Percentiles rank a stretch among this genome's conserved stretches.
phyloP scores from a whole-genome alignment of 2,329 filamentous ascomycete species.

The Ustulina deusta region DNA sequence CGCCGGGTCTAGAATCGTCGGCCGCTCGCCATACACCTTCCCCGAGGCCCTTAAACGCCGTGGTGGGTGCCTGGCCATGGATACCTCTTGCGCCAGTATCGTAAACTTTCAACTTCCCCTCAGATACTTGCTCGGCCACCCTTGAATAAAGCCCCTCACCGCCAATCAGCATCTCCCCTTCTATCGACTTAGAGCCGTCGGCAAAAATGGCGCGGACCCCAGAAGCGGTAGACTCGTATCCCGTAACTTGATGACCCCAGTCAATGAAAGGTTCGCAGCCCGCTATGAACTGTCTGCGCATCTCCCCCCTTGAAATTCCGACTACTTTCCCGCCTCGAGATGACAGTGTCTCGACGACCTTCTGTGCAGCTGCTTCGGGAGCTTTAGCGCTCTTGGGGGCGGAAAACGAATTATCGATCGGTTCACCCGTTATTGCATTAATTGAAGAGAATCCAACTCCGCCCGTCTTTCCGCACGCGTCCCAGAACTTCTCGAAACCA shows the following conservation, averaged over 20 bases:
- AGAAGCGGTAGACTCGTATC: constrained; percentile 66
- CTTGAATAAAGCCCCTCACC: constrained; percentile 73
- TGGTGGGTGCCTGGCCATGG: constrained; percentile 72
- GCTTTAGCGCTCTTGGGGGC: constrained; percentile 23
- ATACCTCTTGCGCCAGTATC: constrained; percentile 73
- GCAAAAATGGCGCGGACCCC: constrained; percentile 70
- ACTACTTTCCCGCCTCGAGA: constrained; percentile 70
- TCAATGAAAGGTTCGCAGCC: constrained; percentile 67
- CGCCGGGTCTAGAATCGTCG: constrained; percentile 61
- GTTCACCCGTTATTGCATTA: constrained; percentile 66
- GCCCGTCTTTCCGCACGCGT: constrained; percentile 69
- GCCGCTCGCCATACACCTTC: constrained; percentile 71
- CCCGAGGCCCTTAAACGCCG: constrained; percentile 70
- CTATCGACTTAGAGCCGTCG: constrained; percentile 59
- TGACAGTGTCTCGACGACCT: constrained; percentile 52
- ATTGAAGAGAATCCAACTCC: constrained; percentile 64
- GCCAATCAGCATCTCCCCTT: constrained; percentile 50
- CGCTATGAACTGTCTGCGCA: constrained; percentile 68
- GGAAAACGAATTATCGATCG: constrained; percentile 41
- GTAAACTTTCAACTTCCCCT: constrained; percentile 69
- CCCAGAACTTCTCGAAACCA: constrained; percentile 67
- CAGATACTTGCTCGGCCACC: constrained; percentile 69
- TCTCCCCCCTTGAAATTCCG: constrained; percentile 72
- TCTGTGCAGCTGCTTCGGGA: constrained; percentile 16
- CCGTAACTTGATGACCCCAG: constrained; percentile 67